Base-by-base conservation (phyloP, 345 rosid genomes). In the Syzygium jambos region DNA sequence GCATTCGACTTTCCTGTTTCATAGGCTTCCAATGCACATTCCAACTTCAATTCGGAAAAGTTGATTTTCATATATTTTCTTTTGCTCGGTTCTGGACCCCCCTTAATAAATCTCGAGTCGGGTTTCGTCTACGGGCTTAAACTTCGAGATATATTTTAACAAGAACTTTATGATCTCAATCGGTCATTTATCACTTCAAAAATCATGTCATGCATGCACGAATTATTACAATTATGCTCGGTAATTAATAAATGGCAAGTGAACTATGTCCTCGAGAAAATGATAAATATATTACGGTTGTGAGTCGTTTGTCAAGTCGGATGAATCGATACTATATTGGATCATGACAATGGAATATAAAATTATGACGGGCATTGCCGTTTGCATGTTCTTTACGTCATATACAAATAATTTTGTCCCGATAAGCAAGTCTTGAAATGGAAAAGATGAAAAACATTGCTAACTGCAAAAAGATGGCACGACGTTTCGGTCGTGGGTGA, bases 311-410 rank as follows among this genome's bases (percentile, higher is more conserved):
- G 27, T 56, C 27, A 34, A 30, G 78, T 65, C 23, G 4, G 34
- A 68, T 34, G 78, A 68, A 0, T 34, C 9, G 46, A 68, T 29
- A 8, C 25, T 34, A 68, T 10, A 34, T 17, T 17, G 23, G 3
- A 68, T 68, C 13, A 9, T 9, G 23, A 68, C 17, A 34, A 34
- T 34, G 41, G 13, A 68, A 30, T 68, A 34, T 30, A 30, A 68
- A 68, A 34, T 9, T 9, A 46, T 1, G 11, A 68, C 1, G 4
- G 4, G 34, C 1, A 68, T 10, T 1, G 5, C 23, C 0, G 2
- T 17, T 0, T 17, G 4, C 41, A 68, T 68, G 1, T 34, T 68
- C 5, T 68, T 4, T 68, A 9, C 46, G 21, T 68, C 4, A 68
- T 5, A 68, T 17, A 16, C 25, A 68, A 9, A 68, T 17, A 2